Evolutionary conservation across 1,284 basidiomycete species (phyloP).

Genomic region (Ceratorhiza oryzae-sativae): DNA sequence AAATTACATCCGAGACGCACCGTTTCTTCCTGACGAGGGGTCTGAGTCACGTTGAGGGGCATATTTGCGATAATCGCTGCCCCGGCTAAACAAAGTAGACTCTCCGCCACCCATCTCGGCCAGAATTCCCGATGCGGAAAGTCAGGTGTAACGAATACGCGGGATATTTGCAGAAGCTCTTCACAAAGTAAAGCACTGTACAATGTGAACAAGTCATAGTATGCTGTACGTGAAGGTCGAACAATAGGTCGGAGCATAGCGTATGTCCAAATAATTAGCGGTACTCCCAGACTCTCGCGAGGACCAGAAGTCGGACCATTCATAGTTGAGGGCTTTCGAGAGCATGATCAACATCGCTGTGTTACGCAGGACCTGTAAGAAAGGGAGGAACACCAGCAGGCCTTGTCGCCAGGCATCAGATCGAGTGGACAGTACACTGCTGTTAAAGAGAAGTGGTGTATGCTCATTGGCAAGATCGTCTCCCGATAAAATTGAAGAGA

Average conservation of each 20-base stretch:
- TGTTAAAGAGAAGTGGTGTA: conserved; percentile 2
- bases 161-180: neutral
- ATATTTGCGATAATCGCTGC: conserved; percentile 5
- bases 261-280: neutral
- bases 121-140: neutral
- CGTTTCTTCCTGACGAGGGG: neutral
- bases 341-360: neutral
- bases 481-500: neutral
- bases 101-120: neutral
- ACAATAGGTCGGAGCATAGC: conserved; percentile 15
- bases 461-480: neutral
- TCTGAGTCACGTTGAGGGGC: neutral
- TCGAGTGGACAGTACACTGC: neutral
- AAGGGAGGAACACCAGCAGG: neutral
- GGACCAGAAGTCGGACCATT: neutral
- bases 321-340: neutral
- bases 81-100: neutral
- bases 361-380: neutral
- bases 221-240: conserved; percentile 1
- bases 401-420: conserved; percentile 25
- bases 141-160: neutral
- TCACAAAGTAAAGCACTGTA: neutral
- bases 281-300: neutral
- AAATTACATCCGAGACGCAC: neutral
- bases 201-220: conserved; percentile 4